Evolutionary conservation across 139 green algal species (phyloP).

Genomic region (Chlamydomonas sphaeroides): DNA sequence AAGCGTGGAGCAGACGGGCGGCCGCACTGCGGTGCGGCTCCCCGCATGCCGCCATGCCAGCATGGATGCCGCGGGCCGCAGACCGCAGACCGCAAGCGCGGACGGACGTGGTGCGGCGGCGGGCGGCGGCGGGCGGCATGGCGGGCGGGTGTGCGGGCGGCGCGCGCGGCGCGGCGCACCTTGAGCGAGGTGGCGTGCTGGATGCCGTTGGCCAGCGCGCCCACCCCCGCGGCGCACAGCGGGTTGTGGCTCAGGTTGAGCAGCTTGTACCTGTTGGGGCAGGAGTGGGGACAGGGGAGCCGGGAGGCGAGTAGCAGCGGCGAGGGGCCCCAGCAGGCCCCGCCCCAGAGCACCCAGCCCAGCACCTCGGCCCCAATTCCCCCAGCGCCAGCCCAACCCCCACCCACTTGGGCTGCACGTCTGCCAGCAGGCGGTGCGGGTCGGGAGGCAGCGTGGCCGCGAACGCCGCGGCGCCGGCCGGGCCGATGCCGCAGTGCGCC

Average conservation of each 20-base stretch:
- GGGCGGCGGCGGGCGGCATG: background rate
- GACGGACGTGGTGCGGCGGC: background rate
- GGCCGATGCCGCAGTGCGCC: conserved; percentile 55
- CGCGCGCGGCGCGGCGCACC: background rate
- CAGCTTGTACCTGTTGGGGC: conserved; percentile 7
- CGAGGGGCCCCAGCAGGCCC: too few relatives aligned
- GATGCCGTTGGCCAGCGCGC: conserved; percentile 29
- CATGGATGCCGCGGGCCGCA: too few relatives aligned
- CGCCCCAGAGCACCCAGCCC: too few relatives aligned
- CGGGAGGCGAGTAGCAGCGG: too few relatives aligned
- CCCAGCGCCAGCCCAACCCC: too few relatives aligned
- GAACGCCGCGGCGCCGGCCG: conserved; percentile 40
- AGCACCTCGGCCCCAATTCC: too few relatives aligned
- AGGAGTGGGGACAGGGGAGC: background rate
- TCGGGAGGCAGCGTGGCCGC: conserved; percentile 10
- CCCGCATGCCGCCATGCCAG: too few relatives aligned
- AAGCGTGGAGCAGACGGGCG: too few relatives aligned
- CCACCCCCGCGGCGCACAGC: conserved; percentile 33
- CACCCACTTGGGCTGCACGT: conserved; percentile 45
- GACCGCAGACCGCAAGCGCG: too few relatives aligned
- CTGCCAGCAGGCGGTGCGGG: background rate
- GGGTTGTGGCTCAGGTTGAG: conserved; percentile 54
- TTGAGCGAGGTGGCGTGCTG: conserved; percentile 14
- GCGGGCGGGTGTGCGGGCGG: background rate
- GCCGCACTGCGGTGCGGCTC: too few relatives aligned